Evolutionary conservation across 31 red algal genomes (phyloP), one percentile per base, ranked within the genome.

Genomic region (Odonthalia washingtoniensis): DNA sequence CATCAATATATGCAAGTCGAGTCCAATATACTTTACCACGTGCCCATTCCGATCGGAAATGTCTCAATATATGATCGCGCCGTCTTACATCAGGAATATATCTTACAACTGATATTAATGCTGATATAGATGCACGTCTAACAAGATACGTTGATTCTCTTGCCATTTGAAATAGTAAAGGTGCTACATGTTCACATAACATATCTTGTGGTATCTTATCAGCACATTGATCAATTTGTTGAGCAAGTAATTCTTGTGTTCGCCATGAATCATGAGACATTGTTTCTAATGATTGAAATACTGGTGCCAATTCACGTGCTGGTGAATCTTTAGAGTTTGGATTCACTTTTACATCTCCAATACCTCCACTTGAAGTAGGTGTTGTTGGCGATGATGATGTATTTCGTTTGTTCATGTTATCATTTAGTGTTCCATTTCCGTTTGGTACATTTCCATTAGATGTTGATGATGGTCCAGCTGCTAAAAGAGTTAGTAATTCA

Each of bases 21-120:
- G 94, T 96, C 94, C 94, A 96, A 62, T 96, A 96, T 4, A 95
- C 93, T 63, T 95, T 91, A 35, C 88, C 93, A n/a, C 88, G 89
- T 5, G 88, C 93, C 93, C 93, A 95, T 72, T 95, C 93, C 17
- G 88, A 88, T 65, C 93, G 88, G 63, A 95, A 95, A 88, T 95
- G 93, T 75, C 91, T 96, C 45, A 93, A 61, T 40, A 96, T 96
- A 60, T 96, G 94, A 82, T 96, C 94, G 44, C 94, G 74, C 72
- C 94, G 69, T 60, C 94, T 91, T 28, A 96, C 90, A 74, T 92
- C 90, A 31, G 89, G 86, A 72, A 96, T 92, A 60, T 87, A 93
- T 27, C 94, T 85, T 40, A 96, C 80, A 21, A 90, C 84, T 16
- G 82, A 78, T 30, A 92, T 82, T 12, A 93, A 77, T 2, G 94